A percentile compares a stretch with the other conserved stretches of the same genome.
phyloP scores from a whole-genome alignment of 495 filamentous ascomycete genomes.

The Hyaloscypha hepaticicola region DNA sequence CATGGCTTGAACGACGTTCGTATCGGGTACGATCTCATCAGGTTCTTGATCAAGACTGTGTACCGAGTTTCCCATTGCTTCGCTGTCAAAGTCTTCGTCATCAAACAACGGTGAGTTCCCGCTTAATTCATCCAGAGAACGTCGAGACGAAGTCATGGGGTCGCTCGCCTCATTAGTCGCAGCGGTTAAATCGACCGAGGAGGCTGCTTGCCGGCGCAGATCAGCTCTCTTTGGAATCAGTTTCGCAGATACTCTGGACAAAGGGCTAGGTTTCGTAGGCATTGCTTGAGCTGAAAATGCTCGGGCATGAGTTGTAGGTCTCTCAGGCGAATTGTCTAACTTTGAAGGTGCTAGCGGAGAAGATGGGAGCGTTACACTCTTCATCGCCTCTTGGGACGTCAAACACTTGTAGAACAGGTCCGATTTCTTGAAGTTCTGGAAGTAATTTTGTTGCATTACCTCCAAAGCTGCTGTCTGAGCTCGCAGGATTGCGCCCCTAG shows the following conservation, averaged over 20 bases:
- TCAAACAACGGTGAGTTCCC: constrained; percentile 48
- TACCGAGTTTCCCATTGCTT: constrained; percentile 51
- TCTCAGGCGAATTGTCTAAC: constrained; percentile 9
- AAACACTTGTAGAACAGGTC: constrained; percentile 95
- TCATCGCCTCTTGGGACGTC: constrained; percentile 78
- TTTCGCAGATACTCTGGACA: constrained; percentile 29
- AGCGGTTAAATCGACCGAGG: constrained; percentile 42
- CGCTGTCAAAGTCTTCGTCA: constrained; percentile 53
- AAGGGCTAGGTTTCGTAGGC: constrained; percentile 38
- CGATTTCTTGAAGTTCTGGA: constrained; percentile 83
- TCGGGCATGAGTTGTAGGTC: constrained; percentile 15
- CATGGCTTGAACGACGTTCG: constrained; percentile 82
- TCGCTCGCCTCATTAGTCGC: constrained; percentile 33
- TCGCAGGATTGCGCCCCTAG: constrained; percentile 75
- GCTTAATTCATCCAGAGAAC: constrained; percentile 47
- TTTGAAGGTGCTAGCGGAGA: constrained; percentile 20
- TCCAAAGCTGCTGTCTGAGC: constrained; percentile 83
- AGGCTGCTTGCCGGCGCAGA: constrained; percentile 36
- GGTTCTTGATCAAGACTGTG: constrained; percentile 51
- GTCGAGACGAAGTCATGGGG: constrained; percentile 36
- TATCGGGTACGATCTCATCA: constrained; percentile 42
- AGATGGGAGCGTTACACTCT: constrained; percentile 34
- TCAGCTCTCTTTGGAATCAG: constrained; percentile 23
- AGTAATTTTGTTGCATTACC: constrained; percentile 75
- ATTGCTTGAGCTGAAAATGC: constrained; percentile 25